Base-by-base conservation (phyloP, 768 basidiomycete genomes). In the Naganishia randhawae region DNA sequence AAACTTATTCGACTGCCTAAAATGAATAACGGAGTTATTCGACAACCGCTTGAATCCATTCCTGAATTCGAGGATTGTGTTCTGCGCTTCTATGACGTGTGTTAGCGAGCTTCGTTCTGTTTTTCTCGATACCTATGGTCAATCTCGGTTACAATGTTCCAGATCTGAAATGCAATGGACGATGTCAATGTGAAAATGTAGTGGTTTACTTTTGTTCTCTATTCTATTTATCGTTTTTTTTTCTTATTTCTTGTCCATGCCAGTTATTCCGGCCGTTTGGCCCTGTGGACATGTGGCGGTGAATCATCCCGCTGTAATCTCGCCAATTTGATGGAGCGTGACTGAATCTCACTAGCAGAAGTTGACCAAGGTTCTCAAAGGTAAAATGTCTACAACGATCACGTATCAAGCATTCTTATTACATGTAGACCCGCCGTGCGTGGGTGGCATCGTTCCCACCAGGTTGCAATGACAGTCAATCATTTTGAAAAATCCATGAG, bases 1-100 rank as follows among this genome's bases (percentile, higher is more conserved):
- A 48, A 48, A n/a, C 19, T 22, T 22, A 7, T n/a, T 22, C 45
- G 45, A 22, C 25, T 22, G 1, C 25, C 57, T 25, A 61, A 61
- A 57, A 61, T 25, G 57, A 25, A 61, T 61, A 61, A 61, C 57
- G 57, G 57, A 41, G 57, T 61, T 61, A 41, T 61, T 42, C 57
- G 57, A 42, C 57, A 61, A 61, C n/a, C 22, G n/a, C 37, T 35
- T 39, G 22, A 5, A n/a, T 42, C 22, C 39, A 17, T 54, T 10
- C 19, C 7, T 53, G 27, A 53, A 27, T n/a, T 42, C n/a, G 19
- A 7, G 45, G 45, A 22, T 22, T 7, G 11, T n/a, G 45, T 17
- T 6, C 3, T 48, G 7, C 45, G 19, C n/a, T 48, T 48, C n/a
- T 22, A 22, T 11, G 45, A 48, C 45, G 16, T 48, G n/a, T n/a